Conservation (phyloP, 805 yeast species). For the Ogataea chonburiensis region DNA sequence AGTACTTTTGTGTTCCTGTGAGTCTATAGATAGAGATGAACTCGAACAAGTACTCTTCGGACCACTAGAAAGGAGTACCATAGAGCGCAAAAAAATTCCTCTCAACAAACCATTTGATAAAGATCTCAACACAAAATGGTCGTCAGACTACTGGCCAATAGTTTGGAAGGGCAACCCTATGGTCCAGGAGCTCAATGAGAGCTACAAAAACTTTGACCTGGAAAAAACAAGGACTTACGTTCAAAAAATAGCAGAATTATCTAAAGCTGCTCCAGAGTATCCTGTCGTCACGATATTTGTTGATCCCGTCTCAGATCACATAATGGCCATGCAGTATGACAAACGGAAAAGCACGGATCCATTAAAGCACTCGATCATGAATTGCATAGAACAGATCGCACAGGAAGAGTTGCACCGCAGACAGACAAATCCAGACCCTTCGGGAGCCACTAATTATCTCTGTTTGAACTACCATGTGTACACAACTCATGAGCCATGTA, state of each 20-base stretch:
- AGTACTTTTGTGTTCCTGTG: slow-evolving; percentile 34
- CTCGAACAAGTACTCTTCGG: slow-evolving; percentile 28
- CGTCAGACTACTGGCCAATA: slow-evolving; percentile 74
- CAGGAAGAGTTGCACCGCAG: slow-evolving; percentile 46
- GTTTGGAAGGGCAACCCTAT: slow-evolving; percentile 93
- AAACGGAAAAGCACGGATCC: slow-evolving; percentile 46
- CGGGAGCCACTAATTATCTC: slow-evolving; percentile 46
- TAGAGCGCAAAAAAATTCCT: slow-evolving; percentile 47
- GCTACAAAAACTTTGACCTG: slow-evolving; percentile 40
- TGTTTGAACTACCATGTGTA: slow-evolving; percentile 77
- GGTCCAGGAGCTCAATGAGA: slow-evolving; percentile 61
- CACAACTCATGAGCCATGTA: slow-evolving; percentile 93
- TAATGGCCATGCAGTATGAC: slow-evolving; percentile 42
- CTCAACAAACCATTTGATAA: slow-evolving; percentile 64
- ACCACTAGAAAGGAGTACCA: slow-evolving; percentile 12
- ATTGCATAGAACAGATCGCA: slow-evolving; percentile 66
- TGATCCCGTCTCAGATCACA: slow-evolving; percentile 46
- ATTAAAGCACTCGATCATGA: slow-evolving; percentile 73
- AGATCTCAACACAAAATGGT: slow-evolving; percentile 67
- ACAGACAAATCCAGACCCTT: slow-evolving; percentile 5
- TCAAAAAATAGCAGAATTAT: slow-evolving; percentile 27
- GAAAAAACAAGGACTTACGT: slow-evolving; percentile 38
- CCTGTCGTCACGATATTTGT: slow-evolving; percentile 66
- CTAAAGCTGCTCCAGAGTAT: slow-evolving; percentile 23
- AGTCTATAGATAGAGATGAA: slow-evolving; percentile 39